Base-by-base conservation (phyloP, 306 rosid genomes). In the Castanospermum australe region DNA sequence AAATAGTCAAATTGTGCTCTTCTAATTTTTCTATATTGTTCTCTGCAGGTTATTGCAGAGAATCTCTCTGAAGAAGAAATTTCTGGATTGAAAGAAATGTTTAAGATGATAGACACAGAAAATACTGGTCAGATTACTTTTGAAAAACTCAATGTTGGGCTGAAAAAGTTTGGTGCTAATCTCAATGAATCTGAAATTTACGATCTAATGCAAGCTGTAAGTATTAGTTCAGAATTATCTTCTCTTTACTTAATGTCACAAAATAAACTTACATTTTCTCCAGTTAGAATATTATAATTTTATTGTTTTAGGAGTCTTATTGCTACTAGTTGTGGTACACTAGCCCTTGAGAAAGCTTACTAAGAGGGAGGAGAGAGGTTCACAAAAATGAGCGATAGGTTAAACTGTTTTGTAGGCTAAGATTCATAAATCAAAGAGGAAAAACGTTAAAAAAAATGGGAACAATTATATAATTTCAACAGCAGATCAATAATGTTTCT, bases 61-160 rank as follows among this genome's bases (percentile, higher is more conserved):
- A 84, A 83, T 81, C 93, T 93, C 45, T 88, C 89, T 0, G 93
- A 88, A 79, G 93, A 93, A 81, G 98, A 93, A 88, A 89, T 89
- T 60, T 84, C 89, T 5, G 94, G 91, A 13, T 74, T 89, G 63
- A 91, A 84, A 85, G 89, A 70, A 75, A 56, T 76, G 56, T 86
- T 86, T 65, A 79, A 79, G 82, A 86, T 65, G 84, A 82, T 86
- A 70, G 89, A 86, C 69, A 64, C 89, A 3, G 86, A 86, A 59
- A 82, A 79, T 21, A 82, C 74, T 48, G 97, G 94, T 14, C 92
- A 91, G 77, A 91, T 93, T 66, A 91, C 89, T 38, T 88, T 85
- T 4, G 92, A 91, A 77, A 89, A 93, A 76, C 94, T 93, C 33
- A 89, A 90, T 73, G 81, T 63, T 73, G 97, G 98, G 36, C 74